Percentiles rank a stretch among this genome's conserved stretches.
Conservation (phyloP, 1,284 basidiomycete species). For the Ceratobasidium sp. region DNA sequence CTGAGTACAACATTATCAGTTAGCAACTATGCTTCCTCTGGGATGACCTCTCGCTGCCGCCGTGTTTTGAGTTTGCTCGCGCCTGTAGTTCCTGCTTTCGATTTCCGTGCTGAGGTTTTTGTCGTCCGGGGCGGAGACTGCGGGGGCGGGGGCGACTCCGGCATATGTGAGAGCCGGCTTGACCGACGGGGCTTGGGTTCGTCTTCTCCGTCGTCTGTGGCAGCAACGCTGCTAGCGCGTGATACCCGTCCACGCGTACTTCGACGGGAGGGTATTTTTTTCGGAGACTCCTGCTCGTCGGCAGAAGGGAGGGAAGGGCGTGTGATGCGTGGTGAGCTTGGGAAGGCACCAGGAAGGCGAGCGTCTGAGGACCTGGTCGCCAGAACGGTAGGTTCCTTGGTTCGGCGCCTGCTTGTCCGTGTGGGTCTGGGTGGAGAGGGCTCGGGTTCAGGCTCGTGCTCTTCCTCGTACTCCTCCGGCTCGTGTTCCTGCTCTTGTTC, state of each 20-base stretch:
- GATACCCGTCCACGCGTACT: slow-evolving; percentile 26
- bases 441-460: slow-evolving; percentile 40
- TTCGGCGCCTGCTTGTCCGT: slow-evolving; percentile 2
- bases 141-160: slow-evolving; percentile 33
- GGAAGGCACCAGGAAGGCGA: slow-evolving; percentile 31
- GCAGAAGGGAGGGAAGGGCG: slow-evolving; percentile 17
- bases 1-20: background rate
- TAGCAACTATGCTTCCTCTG: slow-evolving; percentile 26
- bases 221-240: slow-evolving; percentile 35
- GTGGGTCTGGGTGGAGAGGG: slow-evolving; percentile 12
- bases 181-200: slow-evolving; percentile 26
- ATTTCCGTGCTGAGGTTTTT: slow-evolving; percentile 18
- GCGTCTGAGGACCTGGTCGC: slow-evolving; percentile 10
- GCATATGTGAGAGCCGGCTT: slow-evolving; percentile 21
- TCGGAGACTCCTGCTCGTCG: slow-evolving; percentile 36
- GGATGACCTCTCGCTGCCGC: slow-evolving; percentile 20
- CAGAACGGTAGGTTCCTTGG: background rate
- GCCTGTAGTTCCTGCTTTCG: slow-evolving; percentile 7
- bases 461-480: slow-evolving; percentile 16
- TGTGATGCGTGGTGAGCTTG: slow-evolving; percentile 21
- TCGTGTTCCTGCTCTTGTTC: slow-evolving; percentile 12
- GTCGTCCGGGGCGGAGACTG: slow-evolving; percentile 16
- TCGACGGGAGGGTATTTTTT: slow-evolving; percentile 17
- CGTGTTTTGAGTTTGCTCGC: slow-evolving; percentile 16
- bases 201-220: slow-evolving; percentile 38